Base-by-base conservation (phyloP, 371 early-diverging fungal species). In the Mortierella sp. region DNA sequence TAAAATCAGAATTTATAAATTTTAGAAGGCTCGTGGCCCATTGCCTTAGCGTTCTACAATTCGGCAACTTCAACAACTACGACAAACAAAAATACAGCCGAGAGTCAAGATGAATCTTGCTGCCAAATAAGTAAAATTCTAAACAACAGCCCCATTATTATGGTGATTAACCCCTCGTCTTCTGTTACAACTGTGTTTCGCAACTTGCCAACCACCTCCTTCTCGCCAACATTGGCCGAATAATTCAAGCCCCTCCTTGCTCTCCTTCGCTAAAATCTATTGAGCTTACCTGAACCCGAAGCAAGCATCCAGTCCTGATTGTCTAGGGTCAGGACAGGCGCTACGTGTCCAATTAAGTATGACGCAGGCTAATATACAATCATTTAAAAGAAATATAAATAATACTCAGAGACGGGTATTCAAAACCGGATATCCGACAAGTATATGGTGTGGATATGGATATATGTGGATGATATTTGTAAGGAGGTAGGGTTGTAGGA, bases 221-320 rank as follows among this genome's bases (percentile, higher is more conserved):
- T 15, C 10, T 13, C 10, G 40, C 40, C 40, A 40, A 40, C 40
- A 40, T 10, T 40, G 40, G 10, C 13, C 40, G 35, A 35, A 35
- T 40, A 40, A 40, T 40, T 13, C 10, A 40, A 13, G 5, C 10
- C 34, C 34, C 43, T 22, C 13, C 17, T 12, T 28, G 3, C 51
- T 49, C 34, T 34, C 23, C n/a, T 32, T 29, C 59, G n/a, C n/a
- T 23, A 29, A 10, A 54, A 31, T 22, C n/a, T 42, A 19, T 6
- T 26, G 26, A 9, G 3, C 61, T n/a, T 66, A 77, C 79, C 79
- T 55, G 79, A 78, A 35, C 79, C 79, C 15, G 79, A 72, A n/a
- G 79, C 79, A 42, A 78, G 70, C 73, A 72, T 78, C 79, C 73
- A 78, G 40, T 58, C 73, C 28, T 43, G 60, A 49, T 37, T 66